Percentiles rank a stretch among this genome's conserved stretches.
phyloP scores from a whole-genome alignment of 2,329 filamentous ascomycete species.

The Colletotrichum sp. region DNA sequence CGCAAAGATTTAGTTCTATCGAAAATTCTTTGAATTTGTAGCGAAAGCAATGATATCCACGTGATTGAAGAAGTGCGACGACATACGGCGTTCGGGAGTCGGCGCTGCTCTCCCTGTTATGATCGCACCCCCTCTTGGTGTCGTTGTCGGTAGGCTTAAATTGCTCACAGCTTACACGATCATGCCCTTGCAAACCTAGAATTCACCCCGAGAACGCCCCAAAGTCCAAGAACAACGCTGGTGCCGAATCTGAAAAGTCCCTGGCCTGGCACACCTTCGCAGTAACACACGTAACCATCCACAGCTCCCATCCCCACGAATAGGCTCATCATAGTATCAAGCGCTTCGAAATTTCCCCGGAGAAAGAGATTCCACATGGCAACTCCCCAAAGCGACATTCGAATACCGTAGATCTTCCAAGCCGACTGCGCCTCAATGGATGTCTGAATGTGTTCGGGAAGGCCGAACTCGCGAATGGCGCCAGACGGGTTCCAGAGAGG shows the following conservation, averaged over 20 bases:
- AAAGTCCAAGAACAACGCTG: slow-evolving; percentile 16
- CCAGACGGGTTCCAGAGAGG: slow-evolving; percentile 34
- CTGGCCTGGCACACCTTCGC: slow-evolving; percentile 22
- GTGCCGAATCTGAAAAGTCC: slow-evolving; percentile 20
- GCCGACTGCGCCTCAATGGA: slow-evolving; percentile 33
- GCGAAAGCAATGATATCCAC: background rate
- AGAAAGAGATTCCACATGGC: slow-evolving; percentile 28
- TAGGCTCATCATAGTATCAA: slow-evolving; percentile 27
- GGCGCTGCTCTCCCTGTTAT: background rate
- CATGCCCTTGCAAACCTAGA: background rate
- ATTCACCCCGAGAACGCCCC: slow-evolving; percentile 24
- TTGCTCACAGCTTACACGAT: background rate
- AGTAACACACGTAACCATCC: slow-evolving; percentile 28
- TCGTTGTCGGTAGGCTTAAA: background rate
- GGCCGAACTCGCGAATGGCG: slow-evolving; percentile 37
- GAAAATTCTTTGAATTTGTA: background rate
- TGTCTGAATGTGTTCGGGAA: slow-evolving; percentile 32
- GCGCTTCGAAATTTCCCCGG: slow-evolving; percentile 15
- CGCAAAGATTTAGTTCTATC: background rate
- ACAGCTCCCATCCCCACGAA: slow-evolving; percentile 22
- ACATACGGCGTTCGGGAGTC: background rate
- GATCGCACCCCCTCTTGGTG: background rate
- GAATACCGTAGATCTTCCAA: slow-evolving; percentile 30
- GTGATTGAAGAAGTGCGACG: background rate
- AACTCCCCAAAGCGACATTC: slow-evolving; percentile 24